Conservation (phyloP, 345 rosid species). For the Kernera saxatilis region DNA sequence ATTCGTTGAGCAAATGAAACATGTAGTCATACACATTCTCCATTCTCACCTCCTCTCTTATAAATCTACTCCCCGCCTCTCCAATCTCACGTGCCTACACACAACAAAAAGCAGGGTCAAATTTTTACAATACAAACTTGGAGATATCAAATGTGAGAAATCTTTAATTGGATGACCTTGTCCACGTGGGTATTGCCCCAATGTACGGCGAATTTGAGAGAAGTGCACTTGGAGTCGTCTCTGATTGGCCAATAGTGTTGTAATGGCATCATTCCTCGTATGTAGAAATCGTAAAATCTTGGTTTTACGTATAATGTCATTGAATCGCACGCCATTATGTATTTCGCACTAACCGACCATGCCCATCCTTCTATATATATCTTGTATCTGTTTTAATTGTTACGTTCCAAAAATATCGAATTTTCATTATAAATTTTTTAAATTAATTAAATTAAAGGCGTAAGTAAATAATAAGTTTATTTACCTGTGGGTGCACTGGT, state of each 20-base stretch:
- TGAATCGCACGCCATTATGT: slow-evolving; percentile 64
- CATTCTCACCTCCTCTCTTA: slow-evolving; percentile 51
- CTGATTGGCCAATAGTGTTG: slow-evolving; percentile 70
- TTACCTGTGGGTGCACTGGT: slow-evolving; percentile 60
- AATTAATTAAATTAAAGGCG: background rate
- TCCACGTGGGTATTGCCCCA: slow-evolving; percentile 57
- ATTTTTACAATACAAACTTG: background rate
- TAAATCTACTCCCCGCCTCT: slow-evolving; percentile 45
- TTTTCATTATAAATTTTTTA: background rate
- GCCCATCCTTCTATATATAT: slow-evolving; percentile 67
- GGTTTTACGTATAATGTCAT: slow-evolving; percentile 49
- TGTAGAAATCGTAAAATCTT: slow-evolving; percentile 52
- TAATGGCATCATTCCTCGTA: slow-evolving; percentile 58
- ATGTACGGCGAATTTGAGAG: slow-evolving; percentile 65
- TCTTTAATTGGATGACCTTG: slow-evolving; percentile 4
- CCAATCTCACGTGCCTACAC: slow-evolving; percentile 60
- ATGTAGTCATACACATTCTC: slow-evolving; percentile 63
- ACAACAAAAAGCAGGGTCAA: background rate
- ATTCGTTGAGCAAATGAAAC: slow-evolving; percentile 57
- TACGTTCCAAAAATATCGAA: background rate
- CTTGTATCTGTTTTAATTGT: slow-evolving; percentile 43
- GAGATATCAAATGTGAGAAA: background rate
- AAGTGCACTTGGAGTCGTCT: slow-evolving; percentile 40
- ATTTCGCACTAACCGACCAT: slow-evolving; percentile 79
- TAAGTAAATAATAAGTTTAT: background rate